Conservation (phyloP, 1,284 basidiomycete genomes). For the Ganoderma lingzhi region DNA sequence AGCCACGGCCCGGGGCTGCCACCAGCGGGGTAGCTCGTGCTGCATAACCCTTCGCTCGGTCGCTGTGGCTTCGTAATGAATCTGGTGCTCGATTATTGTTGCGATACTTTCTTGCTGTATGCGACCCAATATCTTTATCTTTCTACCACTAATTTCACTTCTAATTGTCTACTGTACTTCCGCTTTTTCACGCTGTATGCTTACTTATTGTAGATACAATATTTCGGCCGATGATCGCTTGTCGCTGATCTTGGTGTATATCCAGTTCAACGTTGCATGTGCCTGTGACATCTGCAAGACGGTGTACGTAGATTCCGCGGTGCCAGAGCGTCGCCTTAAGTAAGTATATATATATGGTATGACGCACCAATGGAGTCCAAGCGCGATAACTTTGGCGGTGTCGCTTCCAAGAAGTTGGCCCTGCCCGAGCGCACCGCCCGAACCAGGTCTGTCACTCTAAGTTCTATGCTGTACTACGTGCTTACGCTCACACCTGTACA, state of each 20-base stretch:
- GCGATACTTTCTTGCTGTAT: neutral
- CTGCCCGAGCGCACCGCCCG: too few relatives aligned
- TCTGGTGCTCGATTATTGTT: neutral
- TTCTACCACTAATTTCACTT: neutral
- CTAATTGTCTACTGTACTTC: neutral
- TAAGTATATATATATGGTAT: too few relatives aligned
- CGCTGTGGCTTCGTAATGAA: too few relatives aligned
- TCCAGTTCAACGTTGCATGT: neutral
- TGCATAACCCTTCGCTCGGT: neutral
- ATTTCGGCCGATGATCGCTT: neutral
- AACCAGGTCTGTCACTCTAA: too few relatives aligned
- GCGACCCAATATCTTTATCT: neutral
- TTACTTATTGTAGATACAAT: neutral
- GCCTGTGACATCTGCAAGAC: neutral
- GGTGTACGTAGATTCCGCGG: neutral
- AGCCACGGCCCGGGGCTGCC: neutral
- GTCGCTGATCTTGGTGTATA: neutral
- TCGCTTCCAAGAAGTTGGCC: too few relatives aligned
- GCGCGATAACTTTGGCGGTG: neutral
- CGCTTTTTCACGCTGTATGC: neutral
- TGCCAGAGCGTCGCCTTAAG: too few relatives aligned
- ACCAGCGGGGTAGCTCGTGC: neutral
- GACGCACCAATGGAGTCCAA: neutral
- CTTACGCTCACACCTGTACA: too few relatives aligned
- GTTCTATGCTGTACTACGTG: too few relatives aligned